phyloP scores from a whole-genome alignment of 345 rosid genomes.

The Citrus hindsii region DNA sequence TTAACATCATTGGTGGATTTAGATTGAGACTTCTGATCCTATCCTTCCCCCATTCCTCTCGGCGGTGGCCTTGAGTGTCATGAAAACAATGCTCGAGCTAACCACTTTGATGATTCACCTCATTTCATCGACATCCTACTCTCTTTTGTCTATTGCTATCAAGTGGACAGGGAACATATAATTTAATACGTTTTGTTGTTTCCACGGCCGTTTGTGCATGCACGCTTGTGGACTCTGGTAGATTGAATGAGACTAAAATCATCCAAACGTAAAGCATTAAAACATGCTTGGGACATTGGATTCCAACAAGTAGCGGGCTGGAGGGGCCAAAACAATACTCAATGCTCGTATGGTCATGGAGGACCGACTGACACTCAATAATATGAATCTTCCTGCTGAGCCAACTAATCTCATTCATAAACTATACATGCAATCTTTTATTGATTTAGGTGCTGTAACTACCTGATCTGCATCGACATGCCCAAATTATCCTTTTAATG shows the following conservation, averaged over 20 bases:
- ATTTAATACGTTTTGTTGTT: too few species aligned
- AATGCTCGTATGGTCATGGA: background rate
- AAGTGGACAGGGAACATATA: slow-evolving; percentile 7
- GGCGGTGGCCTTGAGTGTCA: background rate
- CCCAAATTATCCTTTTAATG: background rate
- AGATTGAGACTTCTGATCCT: slow-evolving; percentile 4
- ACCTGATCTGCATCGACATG: slow-evolving; percentile 4
- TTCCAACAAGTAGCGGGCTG: slow-evolving; percentile 19
- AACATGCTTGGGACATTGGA: too few species aligned
- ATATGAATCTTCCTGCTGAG: slow-evolving; percentile 17
- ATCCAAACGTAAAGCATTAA: too few species aligned
- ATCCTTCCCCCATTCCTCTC: background rate
- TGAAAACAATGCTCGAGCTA: slow-evolving; percentile 23
- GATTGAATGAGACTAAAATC: too few species aligned
- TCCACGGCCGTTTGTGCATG: too few species aligned
- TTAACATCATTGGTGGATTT: background rate
- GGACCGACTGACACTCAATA: slow-evolving; percentile 26
- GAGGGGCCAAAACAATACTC: slow-evolving; percentile 1
- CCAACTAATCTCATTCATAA: slow-evolving; percentile 30
- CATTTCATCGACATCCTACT: background rate
- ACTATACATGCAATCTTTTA: background rate
- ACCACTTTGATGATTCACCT: background rate
- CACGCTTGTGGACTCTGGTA: too few species aligned
- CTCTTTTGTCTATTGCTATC: slow-evolving; percentile 6
- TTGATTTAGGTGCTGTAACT: slow-evolving; percentile 18